Evolutionary conservation across 169 alveolate genomes (phyloP).

Genomic region (Pseudocohnilembus persalinus): DNA sequence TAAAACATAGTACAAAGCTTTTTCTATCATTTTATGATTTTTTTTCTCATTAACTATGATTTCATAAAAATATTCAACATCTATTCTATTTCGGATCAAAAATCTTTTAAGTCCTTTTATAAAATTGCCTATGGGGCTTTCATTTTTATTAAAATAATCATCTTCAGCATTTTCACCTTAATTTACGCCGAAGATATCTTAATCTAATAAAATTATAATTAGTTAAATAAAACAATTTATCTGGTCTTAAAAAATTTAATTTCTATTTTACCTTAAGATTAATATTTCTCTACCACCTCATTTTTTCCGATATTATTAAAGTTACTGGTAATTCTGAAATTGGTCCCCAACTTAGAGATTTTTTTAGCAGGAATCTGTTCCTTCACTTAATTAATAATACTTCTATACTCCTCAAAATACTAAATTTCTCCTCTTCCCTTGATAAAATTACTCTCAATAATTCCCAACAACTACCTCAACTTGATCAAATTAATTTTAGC

Average conservation of each 20-base stretch:
- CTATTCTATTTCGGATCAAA: not conserved
- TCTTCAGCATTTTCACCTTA: not conserved
- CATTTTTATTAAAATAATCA: not conserved
- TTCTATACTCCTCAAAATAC: conserved; percentile 30
- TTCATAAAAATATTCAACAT: not conserved
- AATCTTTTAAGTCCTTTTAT: not conserved
- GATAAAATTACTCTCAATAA: conserved; percentile 35
- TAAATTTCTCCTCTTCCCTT: conserved; percentile 25
- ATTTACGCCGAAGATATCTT: not conserved
- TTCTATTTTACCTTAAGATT: not conserved
- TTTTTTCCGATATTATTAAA: not conserved
- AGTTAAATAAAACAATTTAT: too few species aligned
- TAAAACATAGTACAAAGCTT: not conserved
- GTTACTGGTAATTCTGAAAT: not conserved
- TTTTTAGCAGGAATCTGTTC: conserved; percentile 38
- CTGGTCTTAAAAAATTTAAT: too few species aligned
- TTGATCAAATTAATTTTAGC: conserved; percentile 2
- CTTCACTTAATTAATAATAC: conserved; percentile 14
- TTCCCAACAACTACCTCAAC: conserved; percentile 20
- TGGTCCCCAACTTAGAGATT: conserved; percentile 22
- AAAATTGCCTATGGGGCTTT: too few species aligned
- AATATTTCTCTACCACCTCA: not conserved
- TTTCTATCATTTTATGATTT: too few species aligned
- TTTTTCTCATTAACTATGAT: too few species aligned
- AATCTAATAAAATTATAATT: not conserved